Base-by-base conservation (phyloP, 345 rosid species). In the Microthlaspi erraticum region DNA sequence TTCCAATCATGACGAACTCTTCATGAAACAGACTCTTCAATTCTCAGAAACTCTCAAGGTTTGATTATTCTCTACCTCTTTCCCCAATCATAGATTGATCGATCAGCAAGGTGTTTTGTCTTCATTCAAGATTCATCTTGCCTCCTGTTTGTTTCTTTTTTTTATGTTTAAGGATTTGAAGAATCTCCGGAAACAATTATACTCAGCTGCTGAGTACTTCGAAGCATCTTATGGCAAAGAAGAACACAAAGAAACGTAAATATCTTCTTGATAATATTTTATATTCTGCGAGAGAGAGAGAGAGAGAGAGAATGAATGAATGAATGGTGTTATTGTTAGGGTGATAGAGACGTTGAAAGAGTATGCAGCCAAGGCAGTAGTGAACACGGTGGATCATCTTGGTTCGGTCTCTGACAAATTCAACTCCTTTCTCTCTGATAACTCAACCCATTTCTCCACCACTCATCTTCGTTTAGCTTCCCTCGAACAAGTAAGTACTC, bases 121-220 rank as follows among this genome's bases (percentile, higher is more conserved):
- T 20, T 36, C 19, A 38, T 68, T 59, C 57, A 65, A 58, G 58
- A 66, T 58, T 58, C 64, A 41, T 43, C 36, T 10, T 38, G 36
- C 55, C 20, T 31, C 72, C 53, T 65, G 36, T 44, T 56, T 68
- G 5, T 69, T 7, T 41, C 5, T 45, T 38, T 5, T 62, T 10
- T 33, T 49, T 7, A 12, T 71, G 69, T 37, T 26, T 4, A 63
- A 93, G 97, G 98, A 91, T 50, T 77, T 93, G 81, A 93, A 83
- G 88, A 82, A 71, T 66, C 53, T 93, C 55, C 84, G 87, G 78
- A 74, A 82, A 62, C 97, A 93, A 52, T 65, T 93, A 44, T 89
- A 86, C 82, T 85, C 87, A 17, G 98, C 96, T 10, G 97, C 97
- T 31, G 93, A 93, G 16, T 83, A 89, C 74, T 91, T 87, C 66